Evolutionary conservation across 495 filamentous ascomycete species (phyloP), one percentile per base, ranked within the genome.

Genomic region (Lophium mytilinum): DNA sequence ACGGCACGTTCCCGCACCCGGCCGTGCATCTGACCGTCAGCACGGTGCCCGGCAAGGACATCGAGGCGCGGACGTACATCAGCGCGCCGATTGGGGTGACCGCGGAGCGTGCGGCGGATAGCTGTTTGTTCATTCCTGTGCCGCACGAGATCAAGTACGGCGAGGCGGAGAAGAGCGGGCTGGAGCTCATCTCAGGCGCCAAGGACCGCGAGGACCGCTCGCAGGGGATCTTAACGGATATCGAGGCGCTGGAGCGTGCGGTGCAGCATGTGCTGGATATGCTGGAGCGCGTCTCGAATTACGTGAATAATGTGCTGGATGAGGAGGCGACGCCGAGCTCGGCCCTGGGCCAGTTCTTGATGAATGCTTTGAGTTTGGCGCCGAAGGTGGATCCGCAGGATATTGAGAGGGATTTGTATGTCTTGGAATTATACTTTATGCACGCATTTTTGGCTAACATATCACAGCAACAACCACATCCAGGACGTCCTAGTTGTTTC

Each of bases 401-500:
- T 65, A 89, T 98, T 66, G 93, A 98, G 79, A 73, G 85, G 66
- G 91, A 96, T 78, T 98, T 98, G 83, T 86, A 77, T 48, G 83
- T 79, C 59, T 49, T n/a, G n/a, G n/a, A n/a, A n/a, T n/a, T n/a
- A n/a, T n/a, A n/a, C n/a, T n/a, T n/a, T n/a, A n/a, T n/a, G n/a
- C n/a, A n/a, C n/a, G n/a, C n/a, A n/a, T n/a, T n/a, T n/a, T n/a
- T n/a, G n/a, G 39, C 63, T 62, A 63, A 65, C 30, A 42, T 30
- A 19, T 12, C n/a, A 19, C 69, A 85, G 83, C 82, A 97, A 98
- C 80, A 94, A 94, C 75, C 93, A 98, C 75, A 88, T 98, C 72
- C 93, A 98, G 76, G 93, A 98, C 69, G 90, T 98, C 55, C 83
- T 98, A 47, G 86, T 96, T 65, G 90, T 97, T 60, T 90, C 88